These are phyloP conservation scores for Scleromitrula shiraiana DNA, from an alignment of 2,329 filamentous ascomycete species.

Conservation along the genomic window DNA sequence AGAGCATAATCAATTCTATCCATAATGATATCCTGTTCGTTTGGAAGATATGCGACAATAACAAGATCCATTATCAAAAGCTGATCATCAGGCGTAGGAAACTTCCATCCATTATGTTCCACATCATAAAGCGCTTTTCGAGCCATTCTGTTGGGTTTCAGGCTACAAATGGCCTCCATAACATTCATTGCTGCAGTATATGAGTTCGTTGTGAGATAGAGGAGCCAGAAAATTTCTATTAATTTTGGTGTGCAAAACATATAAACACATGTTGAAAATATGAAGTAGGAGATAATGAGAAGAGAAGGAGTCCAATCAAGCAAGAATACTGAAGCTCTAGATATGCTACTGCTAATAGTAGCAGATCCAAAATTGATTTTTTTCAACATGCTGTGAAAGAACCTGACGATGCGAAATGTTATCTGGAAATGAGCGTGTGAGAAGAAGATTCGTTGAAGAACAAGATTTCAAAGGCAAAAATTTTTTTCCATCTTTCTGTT, in stretches of 20 bases:
- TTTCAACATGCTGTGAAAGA: neutral
- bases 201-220: constrained; percentile 37
- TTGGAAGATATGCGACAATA: constrained; percentile 43
- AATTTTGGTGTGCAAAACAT: constrained; percentile 32
- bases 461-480: no score
- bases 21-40: constrained; percentile 42
- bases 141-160: constrained; percentile 32
- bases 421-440: neutral
- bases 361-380: neutral
- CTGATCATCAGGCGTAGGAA: constrained; percentile 34
- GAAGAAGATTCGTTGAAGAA: no score
- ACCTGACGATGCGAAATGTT: neutral
- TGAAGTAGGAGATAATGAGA: constrained; percentile 35
- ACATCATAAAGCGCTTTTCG: constrained; percentile 32
- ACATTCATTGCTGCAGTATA: constrained; percentile 37
- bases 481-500: no score
- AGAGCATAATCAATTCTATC: constrained; percentile 39
- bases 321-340: constrained; percentile 6
- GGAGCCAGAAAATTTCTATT: constrained; percentile 37
- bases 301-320: constrained; percentile 35
- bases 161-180: constrained; percentile 34
- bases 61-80: constrained; percentile 38
- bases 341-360: neutral
- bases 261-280: constrained; percentile 35
- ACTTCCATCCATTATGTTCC: constrained; percentile 33